A percentile compares a stretch with the other conserved stretches of the same genome.
Evolutionary conservation across 495 filamentous ascomycete species (phyloP).

Genomic region (Oidiodendron maius): DNA sequence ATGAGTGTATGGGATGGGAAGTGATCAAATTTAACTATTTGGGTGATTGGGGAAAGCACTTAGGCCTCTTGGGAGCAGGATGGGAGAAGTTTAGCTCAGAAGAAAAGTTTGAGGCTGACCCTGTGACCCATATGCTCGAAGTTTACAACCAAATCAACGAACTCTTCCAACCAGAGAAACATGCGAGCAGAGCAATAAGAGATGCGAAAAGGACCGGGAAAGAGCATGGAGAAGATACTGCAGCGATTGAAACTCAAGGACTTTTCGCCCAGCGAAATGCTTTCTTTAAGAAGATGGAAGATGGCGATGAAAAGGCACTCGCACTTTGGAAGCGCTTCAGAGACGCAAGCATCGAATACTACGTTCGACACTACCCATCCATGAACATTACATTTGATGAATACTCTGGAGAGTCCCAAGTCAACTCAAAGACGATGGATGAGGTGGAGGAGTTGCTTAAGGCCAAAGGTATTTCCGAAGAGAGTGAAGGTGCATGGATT

Average conservation of each 20-base stretch:
- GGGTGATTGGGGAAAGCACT: conserved; percentile 74
- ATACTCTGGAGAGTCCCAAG: conserved; percentile 67
- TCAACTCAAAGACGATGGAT: conserved; percentile 56
- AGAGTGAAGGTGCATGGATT: conserved; percentile 61
- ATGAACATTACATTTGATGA: conserved; percentile 67
- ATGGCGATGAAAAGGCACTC: conserved; percentile 55
- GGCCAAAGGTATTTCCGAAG: conserved; percentile 53
- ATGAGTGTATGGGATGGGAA: conserved; percentile 63
- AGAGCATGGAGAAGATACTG: conserved; percentile 37
- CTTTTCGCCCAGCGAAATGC: conserved; percentile 51
- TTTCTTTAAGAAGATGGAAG: conserved; percentile 68
- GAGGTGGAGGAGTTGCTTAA: conserved; percentile 48
- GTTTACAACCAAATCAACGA: conserved; percentile 64
- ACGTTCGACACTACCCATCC: conserved; percentile 56
- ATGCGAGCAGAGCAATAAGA: no score
- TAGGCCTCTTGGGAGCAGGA: conserved; percentile 65
- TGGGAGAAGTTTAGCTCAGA: conserved; percentile 43
- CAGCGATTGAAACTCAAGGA: conserved; percentile 44
- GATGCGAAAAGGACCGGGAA: conserved; percentile 51
- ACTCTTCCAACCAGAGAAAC: conserved; percentile 43
- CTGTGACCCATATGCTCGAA: conserved; percentile 55
- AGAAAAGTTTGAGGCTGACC: conserved; percentile 25
- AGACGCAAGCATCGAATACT: conserved; percentile 58
- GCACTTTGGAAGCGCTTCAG: conserved; percentile 60
- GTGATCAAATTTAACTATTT: conserved; percentile 69